These are phyloP conservation scores for Chloranthus sessilifolius DNA, from an alignment of 164 flowering plant genomes.

Conservation along the genomic window DNA sequence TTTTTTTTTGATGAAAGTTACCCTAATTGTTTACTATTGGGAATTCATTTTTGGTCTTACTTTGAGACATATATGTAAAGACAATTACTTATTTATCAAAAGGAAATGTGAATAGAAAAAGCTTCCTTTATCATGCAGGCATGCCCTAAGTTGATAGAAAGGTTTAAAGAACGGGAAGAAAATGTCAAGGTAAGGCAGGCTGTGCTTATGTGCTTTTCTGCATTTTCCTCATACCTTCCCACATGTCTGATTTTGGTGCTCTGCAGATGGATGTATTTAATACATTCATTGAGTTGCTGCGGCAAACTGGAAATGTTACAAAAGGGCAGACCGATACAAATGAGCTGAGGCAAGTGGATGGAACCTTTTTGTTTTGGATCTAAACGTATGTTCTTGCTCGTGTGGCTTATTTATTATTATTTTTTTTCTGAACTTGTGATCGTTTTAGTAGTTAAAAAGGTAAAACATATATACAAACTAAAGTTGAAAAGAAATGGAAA, in stretches of 20 bases:
- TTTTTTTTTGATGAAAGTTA: too few species aligned
- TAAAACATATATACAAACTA: too few species aligned
- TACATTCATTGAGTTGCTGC: slow-evolving; percentile 87
- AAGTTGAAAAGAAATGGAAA: slow-evolving; percentile 1
- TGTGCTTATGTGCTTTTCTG: not conserved
- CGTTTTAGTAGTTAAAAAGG: too few species aligned
- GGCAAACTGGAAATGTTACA: slow-evolving; percentile 96
- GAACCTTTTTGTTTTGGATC: slow-evolving; percentile 1
- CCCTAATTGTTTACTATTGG: too few species aligned
- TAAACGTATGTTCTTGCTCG: not conserved
- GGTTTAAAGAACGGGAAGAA: slow-evolving; percentile 99
- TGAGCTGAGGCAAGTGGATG: slow-evolving; percentile 63
- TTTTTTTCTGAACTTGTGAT: not conserved
- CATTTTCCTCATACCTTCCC: not conserved
- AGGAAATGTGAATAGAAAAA: too few species aligned
- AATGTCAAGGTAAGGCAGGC: slow-evolving; percentile 72
- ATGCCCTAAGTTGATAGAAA: slow-evolving; percentile 95
- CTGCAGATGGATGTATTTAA: slow-evolving; percentile 96
- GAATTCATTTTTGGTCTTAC: not conserved
- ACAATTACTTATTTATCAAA: too few species aligned
- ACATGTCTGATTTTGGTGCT: slow-evolving; percentile 13
- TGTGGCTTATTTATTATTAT: too few species aligned
- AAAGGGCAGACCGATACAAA: slow-evolving; percentile 71
- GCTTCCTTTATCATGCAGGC: slow-evolving; percentile 47
- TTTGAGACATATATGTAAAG: too few species aligned